Evolutionary conservation across 805 yeast species (phyloP).

Genomic region (Wickerhamia fluorescens): DNA sequence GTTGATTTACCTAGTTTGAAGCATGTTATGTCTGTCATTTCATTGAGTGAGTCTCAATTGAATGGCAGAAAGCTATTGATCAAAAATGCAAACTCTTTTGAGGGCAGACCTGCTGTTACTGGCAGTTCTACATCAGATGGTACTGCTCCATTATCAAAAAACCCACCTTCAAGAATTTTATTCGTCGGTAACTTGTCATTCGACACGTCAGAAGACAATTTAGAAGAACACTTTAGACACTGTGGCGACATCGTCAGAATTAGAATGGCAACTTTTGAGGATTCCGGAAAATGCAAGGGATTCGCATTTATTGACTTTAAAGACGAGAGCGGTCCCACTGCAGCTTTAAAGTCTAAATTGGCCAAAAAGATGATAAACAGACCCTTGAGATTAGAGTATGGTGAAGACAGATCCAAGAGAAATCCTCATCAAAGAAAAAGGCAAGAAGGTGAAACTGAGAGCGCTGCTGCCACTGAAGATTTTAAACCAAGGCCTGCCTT

Average conservation of each 20-base stretch:
- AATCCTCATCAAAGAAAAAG: conserved; percentile 35
- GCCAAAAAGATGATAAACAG: conserved; percentile 65
- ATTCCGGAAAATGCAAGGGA: conserved; percentile 93
- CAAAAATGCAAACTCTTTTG: conserved; percentile 72
- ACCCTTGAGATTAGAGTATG: conserved; percentile 79
- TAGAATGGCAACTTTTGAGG: conserved; percentile 98
- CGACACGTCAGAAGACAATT: conserved; percentile 76
- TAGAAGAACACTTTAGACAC: conserved; percentile 78
- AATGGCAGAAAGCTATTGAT: conserved; percentile 84
- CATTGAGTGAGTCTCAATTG: conserved; percentile 61
- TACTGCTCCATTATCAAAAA: conserved; percentile 43
- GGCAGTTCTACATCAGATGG: no score
- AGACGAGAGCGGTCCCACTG: conserved; percentile 73
- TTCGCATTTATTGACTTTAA: conserved; percentile 88
- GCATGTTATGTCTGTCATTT: conserved; percentile 56
- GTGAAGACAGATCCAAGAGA: conserved; percentile 88
- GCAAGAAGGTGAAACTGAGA: conserved; percentile 10
- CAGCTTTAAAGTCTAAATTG: conserved; percentile 67
- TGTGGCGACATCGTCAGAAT: conserved; percentile 82
- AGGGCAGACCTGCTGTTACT: conserved; percentile 73
- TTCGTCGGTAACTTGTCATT: conserved; percentile 92
- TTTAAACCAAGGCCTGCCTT: conserved; percentile 4
- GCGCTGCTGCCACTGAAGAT: conserved; percentile 4
- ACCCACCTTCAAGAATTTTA: conserved; percentile 82
- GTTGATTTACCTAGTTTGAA: conserved; percentile 63